Evolutionary conservation across 2,329 filamentous ascomycete species (phyloP).

Genomic region (Dothistroma pini): DNA sequence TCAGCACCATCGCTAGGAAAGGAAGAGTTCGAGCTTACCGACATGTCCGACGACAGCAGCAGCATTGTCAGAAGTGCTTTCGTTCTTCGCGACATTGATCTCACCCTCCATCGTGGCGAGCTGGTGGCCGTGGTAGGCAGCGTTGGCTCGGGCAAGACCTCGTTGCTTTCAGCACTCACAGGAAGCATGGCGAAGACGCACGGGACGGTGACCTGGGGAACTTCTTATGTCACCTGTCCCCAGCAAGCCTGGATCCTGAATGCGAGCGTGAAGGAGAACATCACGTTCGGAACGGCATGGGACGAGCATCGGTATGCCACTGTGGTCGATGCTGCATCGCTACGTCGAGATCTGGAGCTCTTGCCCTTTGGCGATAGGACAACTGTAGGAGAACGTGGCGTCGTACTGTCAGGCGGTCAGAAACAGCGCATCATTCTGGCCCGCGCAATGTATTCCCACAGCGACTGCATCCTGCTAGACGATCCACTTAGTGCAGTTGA

Average conservation of each 20-base stretch:
- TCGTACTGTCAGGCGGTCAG: slow-evolving; percentile 92
- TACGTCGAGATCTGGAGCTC: slow-evolving; percentile 88
- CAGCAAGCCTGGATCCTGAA: slow-evolving; percentile 78
- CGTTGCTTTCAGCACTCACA: too few species aligned
- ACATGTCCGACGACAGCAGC: too few species aligned
- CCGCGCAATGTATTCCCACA: slow-evolving; percentile 95
- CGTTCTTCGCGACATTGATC: too few species aligned
- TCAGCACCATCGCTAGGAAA: too few species aligned
- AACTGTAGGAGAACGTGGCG: slow-evolving; percentile 92
- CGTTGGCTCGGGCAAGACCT: too few species aligned
- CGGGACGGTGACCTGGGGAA: too few species aligned
- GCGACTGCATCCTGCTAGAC: slow-evolving; percentile 83
- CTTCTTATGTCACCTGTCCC: too few species aligned
- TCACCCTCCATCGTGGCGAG: too few species aligned
- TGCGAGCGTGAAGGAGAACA: slow-evolving; percentile 92
- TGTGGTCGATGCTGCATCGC: slow-evolving; percentile 84
- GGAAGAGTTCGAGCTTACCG: too few species aligned
- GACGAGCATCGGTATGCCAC: slow-evolving; percentile 80
- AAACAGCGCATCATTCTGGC: slow-evolving; percentile 96
- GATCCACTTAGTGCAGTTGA: slow-evolving; percentile 96
- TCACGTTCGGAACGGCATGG: slow-evolving; percentile 77
- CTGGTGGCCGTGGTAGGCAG: too few species aligned
- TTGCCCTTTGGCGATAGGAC: slow-evolving; percentile 91
- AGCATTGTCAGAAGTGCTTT: too few species aligned
- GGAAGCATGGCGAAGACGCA: too few species aligned